Conservation (phyloP, 768 basidiomycete genomes). For the Artomyces pyxidatus region DNA sequence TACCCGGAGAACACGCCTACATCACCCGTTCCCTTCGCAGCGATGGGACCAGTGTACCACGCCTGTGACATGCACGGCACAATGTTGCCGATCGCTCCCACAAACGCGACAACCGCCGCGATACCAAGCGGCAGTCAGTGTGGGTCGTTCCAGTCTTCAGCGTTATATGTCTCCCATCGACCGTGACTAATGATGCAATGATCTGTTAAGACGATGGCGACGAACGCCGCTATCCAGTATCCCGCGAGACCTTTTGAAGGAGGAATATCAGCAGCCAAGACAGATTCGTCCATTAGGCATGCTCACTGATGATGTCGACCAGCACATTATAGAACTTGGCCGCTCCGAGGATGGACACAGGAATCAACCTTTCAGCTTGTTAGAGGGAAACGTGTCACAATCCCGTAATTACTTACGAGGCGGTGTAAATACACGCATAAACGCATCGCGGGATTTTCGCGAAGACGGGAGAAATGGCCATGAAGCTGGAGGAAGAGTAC, state of each 20-base stretch:
- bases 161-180: slow-evolving; percentile 29
- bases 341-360: slow-evolving; percentile 39
- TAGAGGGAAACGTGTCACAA: neutral
- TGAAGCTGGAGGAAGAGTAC: slow-evolving; percentile 44
- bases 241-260: slow-evolving; percentile 33
- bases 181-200: slow-evolving; percentile 35
- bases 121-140: slow-evolving; percentile 30
- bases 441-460: slow-evolving; percentile 37
- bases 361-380: slow-evolving; percentile 30
- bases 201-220: slow-evolving; percentile 33
- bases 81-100: slow-evolving; percentile 31
- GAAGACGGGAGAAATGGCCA: slow-evolving; percentile 28
- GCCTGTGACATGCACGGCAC: slow-evolving; percentile 44
- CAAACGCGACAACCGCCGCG: slow-evolving; percentile 34
- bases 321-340: slow-evolving; percentile 37
- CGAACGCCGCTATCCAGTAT: slow-evolving; percentile 34
- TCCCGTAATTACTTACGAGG: slow-evolving; percentile 26
- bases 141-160: slow-evolving; percentile 29
- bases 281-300: neutral
- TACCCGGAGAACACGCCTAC: slow-evolving; percentile 28
- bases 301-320: slow-evolving; percentile 32
- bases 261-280: neutral
- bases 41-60: slow-evolving; percentile 45
- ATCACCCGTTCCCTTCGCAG: slow-evolving; percentile 35
- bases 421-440: slow-evolving; percentile 35